Conservation (phyloP, 768 basidiomycete species). For the Leucogyrophana mollusca region DNA sequence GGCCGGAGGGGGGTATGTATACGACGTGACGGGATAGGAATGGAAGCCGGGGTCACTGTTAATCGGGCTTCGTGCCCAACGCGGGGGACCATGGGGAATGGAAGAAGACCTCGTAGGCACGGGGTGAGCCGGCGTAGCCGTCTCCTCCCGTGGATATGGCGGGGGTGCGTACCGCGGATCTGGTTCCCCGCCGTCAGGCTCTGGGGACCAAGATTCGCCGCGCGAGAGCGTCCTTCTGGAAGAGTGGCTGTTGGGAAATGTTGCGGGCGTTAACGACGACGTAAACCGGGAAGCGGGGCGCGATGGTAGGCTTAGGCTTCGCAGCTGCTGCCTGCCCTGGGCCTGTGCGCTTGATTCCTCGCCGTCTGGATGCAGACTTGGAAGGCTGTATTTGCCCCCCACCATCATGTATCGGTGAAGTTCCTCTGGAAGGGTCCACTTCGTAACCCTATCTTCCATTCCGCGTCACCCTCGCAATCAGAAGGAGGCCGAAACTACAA, state of each 20-base stretch:
- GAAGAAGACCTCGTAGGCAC: constrained; percentile 15
- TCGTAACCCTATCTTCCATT: constrained; percentile 9
- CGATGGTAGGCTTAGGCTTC: constrained; percentile 2
- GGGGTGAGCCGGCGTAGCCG: background rate
- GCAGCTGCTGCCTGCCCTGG: background rate
- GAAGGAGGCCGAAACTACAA: background rate
- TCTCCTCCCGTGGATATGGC: background rate
- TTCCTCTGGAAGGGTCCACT: constrained; percentile 9
- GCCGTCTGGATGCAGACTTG: constrained; percentile 3
- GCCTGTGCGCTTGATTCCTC: no score
- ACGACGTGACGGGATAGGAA: constrained; percentile 11
- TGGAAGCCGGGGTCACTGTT: constrained; percentile 32
- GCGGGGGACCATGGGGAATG: constrained; percentile 21
- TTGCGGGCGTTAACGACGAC: constrained; percentile 7
- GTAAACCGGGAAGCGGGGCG: background rate
- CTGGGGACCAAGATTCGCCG: background rate
- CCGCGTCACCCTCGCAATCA: constrained; percentile 4
- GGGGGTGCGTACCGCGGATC: background rate
- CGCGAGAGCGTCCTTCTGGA: constrained; percentile 3
- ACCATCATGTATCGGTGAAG: constrained; percentile 8
- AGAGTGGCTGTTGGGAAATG: constrained; percentile 3
- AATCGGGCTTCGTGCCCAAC: constrained; percentile 18
- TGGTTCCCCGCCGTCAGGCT: constrained; percentile 4
- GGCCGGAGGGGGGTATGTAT: constrained; percentile 25
- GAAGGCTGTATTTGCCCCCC: constrained; percentile 1